Evolutionary conservation across 257 asterid species (phyloP), one percentile per base, ranked within the genome.

Genomic region (Lavandula angustifolia): DNA sequence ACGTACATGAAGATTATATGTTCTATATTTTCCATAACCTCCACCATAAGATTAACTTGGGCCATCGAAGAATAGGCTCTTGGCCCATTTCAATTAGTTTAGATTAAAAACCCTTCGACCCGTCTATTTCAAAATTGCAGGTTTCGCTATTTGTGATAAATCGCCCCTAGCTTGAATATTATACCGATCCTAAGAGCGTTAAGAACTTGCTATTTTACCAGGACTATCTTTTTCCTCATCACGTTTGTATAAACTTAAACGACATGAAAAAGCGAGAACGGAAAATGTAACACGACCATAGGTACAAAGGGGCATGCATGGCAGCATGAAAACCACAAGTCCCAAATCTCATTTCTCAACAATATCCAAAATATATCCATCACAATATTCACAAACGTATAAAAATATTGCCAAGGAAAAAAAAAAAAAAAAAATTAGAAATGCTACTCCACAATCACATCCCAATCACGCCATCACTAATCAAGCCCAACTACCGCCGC

Each of bases 361-460:
- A 67, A 57, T 50, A 71, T 66, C 71, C 54, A 54, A 1, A 2
- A 17, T 7, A 27, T 7, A 32, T 42, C 43, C 0, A 37, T 29
- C 4, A 17, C 34, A 5, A 10, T 5, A 4, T 7, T 11, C 48
- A 16, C 2, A 48, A 7, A 41, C 33, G 27, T 35, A 56, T n/a
- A 49, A 29, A 61, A 33, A 57, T 54, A 29, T 22, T 41, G 9
- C 37, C 5, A 18, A 8, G 38, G 51, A 49, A 54, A 6, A 8
- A 53, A 9, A 10, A 3, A 7, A 11, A 2, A 9, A 31, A 7
- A 50, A 29, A 51, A 4, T 14, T 53, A 4, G 75, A 53, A 78
- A 84, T 90, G 95, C 81, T 89, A 49, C 87, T 81, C 70, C 81
- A 43, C 18, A 70, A 78, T 78, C 76, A 60, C 68, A 79, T 82